Percentiles rank a stretch among this genome's conserved stretches.
These are phyloP conservation scores for Xanthoconium separans DNA, from an alignment of 1,284 basidiomycete species.

Conservation along the genomic window DNA sequence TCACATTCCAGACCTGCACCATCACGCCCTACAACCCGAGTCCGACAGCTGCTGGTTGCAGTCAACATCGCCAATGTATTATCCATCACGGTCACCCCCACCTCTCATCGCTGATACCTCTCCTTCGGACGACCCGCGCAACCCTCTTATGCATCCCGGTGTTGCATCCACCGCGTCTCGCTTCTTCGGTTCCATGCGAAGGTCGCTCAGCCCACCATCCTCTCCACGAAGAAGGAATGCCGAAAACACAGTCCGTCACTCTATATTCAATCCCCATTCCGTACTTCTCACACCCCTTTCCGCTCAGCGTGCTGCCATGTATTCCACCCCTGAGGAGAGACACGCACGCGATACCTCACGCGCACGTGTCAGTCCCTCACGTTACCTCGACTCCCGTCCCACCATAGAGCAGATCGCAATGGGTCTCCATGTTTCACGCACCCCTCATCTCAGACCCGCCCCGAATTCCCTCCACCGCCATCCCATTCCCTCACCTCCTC, in stretches of 20 bases:
- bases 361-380: conserved; percentile 39
- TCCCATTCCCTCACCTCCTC: conserved; percentile 15
- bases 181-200: conserved; percentile 33
- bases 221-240: conserved; percentile 22
- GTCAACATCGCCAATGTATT: conserved; percentile 16
- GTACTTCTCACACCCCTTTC: conserved; percentile 10
- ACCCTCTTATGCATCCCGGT: conserved; percentile 6
- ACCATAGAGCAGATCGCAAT: conserved; percentile 73
- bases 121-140: neutral
- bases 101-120: conserved; percentile 10
- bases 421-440: conserved; percentile 71
- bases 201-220: conserved; percentile 23
- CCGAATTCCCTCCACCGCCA: conserved; percentile 19
- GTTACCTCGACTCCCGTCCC: conserved; percentile 49
- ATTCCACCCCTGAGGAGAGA: conserved; percentile 54
- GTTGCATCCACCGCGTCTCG: conserved; percentile 28
- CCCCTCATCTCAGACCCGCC: conserved; percentile 57
- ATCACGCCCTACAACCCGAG: neutral
- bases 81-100: conserved; percentile 18
- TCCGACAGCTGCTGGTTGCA: neutral
- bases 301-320: conserved; percentile 40
- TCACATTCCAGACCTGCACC: neutral
- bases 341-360: conserved; percentile 26
- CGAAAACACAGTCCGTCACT: conserved; percentile 18
- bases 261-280: neutral